These are phyloP conservation scores for Patellaria atrata DNA, from an alignment of 495 filamentous ascomycete genomes.

Conservation along the genomic window DNA sequence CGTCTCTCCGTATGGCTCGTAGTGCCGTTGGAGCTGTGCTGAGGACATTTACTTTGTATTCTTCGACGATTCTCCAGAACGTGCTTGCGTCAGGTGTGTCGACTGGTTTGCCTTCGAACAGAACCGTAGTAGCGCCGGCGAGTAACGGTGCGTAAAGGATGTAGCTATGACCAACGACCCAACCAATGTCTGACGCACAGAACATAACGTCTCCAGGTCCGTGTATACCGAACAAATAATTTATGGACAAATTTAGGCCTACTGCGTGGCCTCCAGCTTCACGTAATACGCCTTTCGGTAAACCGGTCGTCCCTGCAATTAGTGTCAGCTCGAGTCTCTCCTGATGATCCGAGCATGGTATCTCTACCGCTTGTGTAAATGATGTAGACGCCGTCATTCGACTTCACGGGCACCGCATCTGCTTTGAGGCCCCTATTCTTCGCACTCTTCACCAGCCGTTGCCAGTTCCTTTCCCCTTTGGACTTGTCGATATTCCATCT, in stretches of 20 bases:
- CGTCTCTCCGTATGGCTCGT: conserved; percentile 73
- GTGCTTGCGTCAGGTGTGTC: conserved; percentile 77
- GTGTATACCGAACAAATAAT: conserved; percentile 62
- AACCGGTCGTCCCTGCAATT: conserved; percentile 56
- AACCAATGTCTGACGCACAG: conserved; percentile 40
- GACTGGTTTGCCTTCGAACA: conserved; percentile 86
- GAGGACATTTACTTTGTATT: conserved; percentile 68
- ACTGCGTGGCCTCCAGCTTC: conserved; percentile 81
- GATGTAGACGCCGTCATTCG: conserved; percentile 69
- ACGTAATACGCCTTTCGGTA: conserved; percentile 77
- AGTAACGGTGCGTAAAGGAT: conserved; percentile 67
- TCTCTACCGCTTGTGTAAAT: conserved; percentile 64
- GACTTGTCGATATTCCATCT: conserved; percentile 54
- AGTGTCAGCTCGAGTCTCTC: conserved; percentile 12
- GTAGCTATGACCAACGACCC: conserved; percentile 30
- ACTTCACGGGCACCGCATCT: conserved; percentile 58
- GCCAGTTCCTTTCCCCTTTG: conserved; percentile 63
- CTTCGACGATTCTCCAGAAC: conserved; percentile 76
- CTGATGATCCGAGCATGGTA: not conserved
- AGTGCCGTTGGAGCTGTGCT: conserved; percentile 83
- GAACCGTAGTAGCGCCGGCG: conserved; percentile 67
- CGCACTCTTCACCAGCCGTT: conserved; percentile 54
- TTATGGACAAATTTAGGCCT: conserved; percentile 63
- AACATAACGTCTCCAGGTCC: conserved; percentile 77
- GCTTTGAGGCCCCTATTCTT: conserved; percentile 48